Percentiles rank a stretch among this genome's conserved stretches.
Conservation (phyloP, 345 rosid genomes). For the Gossypium arboreum region DNA sequence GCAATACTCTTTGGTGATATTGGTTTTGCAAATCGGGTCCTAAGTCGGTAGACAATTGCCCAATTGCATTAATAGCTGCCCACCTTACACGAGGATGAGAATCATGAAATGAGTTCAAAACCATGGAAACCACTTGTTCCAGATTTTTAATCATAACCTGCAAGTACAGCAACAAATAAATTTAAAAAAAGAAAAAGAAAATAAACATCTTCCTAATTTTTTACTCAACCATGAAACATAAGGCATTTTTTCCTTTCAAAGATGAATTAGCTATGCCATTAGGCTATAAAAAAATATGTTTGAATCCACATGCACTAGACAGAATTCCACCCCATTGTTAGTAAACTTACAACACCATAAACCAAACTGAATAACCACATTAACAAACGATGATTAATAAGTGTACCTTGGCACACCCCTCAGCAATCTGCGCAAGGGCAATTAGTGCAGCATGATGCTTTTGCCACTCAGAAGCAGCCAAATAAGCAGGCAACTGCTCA, state of each 20-base stretch:
- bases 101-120: constrained; percentile 73
- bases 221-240: neutral
- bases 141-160: constrained; percentile 93
- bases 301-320: neutral
- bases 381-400: neutral
- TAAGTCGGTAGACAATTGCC: constrained; percentile 95
- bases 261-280: neutral
- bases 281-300: neutral
- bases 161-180: constrained; percentile 11
- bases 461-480: constrained; percentile 97
- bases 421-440: constrained; percentile 98
- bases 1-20: constrained; percentile 78
- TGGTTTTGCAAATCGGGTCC: constrained; percentile 99
- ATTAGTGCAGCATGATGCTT: constrained; percentile 96
- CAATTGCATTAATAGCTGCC: constrained; percentile 99
- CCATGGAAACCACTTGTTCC: constrained; percentile 86
- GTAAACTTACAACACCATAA: neutral
- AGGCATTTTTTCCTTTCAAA: neutral
- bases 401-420: constrained; percentile 92
- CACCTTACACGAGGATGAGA: constrained; percentile 96
- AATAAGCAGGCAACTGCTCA: constrained; percentile 79
- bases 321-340: neutral
- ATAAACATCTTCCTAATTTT: neutral
- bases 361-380: neutral
- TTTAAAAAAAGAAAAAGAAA: neutral